Evolutionary conservation across 768 basidiomycete genomes (phyloP), one percentile per base, ranked within the genome.

Genomic region (Cantharellus anzutake): DNA sequence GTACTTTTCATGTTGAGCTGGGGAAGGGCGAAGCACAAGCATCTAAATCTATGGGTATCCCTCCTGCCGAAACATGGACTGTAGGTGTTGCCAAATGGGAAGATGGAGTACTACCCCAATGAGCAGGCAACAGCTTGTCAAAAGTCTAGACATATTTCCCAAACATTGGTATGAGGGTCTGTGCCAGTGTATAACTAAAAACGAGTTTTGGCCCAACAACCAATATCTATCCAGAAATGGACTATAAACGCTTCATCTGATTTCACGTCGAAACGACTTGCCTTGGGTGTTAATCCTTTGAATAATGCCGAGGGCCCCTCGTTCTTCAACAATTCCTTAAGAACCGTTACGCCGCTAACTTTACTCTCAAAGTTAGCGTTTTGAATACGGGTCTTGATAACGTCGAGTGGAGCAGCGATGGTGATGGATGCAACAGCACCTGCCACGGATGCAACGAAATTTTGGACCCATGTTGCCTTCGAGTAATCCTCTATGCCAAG

Each of bases 171-270:
- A 98, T 97, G 70, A 98, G 76, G 16, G 85, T 86, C 72, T 98
- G 94, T 5, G 94, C 94, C 2, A 97, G 79, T 56, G 94, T 98
- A 75, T 94, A 97, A 66, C 88, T 91, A 79, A 98, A 98, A 66
- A 98, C 90, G 41, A 98, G 81, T 74, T 98, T 97, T 44, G 94
- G 94, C 57, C 92, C 93, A 42, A 98, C 92, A 62, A 97, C 91
- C 52, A 97, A 77, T 65, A 94, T 86, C 89, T 93, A 65, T 20
- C 59, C 4, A 60, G 59, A 61, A 4, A 29, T 40, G 5, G 34
- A 20, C 41, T 41, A 48, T 39, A 3, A 56, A 38, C 14, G 20
- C 52, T 11, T n/a, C 41, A 57, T 50, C 35, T 39, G 3, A 2
- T 16, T 29, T 56, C 42, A 40, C 41, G 37, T 20, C 5, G 35